A percentile compares a stretch with the other conserved stretches of the same genome.
These are phyloP conservation scores for Lecanosticta acicola DNA, from an alignment of 2,329 filamentous ascomycete genomes.

Conservation along the genomic window DNA sequence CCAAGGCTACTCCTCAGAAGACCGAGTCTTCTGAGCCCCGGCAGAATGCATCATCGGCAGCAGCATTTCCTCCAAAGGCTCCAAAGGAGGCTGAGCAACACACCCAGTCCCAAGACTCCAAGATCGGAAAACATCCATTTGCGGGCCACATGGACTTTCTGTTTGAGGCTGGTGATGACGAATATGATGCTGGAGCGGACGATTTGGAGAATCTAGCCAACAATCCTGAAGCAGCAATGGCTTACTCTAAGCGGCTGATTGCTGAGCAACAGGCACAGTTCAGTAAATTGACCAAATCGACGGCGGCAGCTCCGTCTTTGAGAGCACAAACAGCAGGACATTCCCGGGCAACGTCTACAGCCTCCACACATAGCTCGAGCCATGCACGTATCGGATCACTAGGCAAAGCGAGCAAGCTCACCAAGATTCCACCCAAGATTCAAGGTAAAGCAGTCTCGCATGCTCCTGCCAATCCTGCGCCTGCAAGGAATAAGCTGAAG, in stretches of 20 bases:
- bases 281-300: background rate
- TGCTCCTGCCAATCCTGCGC: constrained; percentile 6
- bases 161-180: constrained; percentile 29
- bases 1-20: constrained; percentile 3
- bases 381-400: background rate
- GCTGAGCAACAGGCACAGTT: constrained; percentile 20
- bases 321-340: background rate
- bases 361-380: background rate
- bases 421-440: constrained; percentile 1
- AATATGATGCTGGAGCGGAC: constrained; percentile 33
- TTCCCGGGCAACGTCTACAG: background rate
- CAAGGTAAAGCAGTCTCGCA: background rate
- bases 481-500: constrained; percentile 21
- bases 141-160: constrained; percentile 32
- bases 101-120: constrained; percentile 6
- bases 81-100: background rate
- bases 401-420: background rate
- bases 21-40: constrained; percentile 2
- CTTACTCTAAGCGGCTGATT: constrained; percentile 31
- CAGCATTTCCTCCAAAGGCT: constrained; percentile 8
- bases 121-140: constrained; percentile 28
- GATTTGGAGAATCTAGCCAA: constrained; percentile 30
- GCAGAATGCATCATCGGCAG: background rate
- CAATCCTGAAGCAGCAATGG: constrained; percentile 33
- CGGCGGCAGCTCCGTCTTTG: background rate